Evolutionary conservation across 2,329 filamentous ascomycete genomes (phyloP), one percentile per base, ranked within the genome.

Genomic region (Calonectria honghensis): DNA sequence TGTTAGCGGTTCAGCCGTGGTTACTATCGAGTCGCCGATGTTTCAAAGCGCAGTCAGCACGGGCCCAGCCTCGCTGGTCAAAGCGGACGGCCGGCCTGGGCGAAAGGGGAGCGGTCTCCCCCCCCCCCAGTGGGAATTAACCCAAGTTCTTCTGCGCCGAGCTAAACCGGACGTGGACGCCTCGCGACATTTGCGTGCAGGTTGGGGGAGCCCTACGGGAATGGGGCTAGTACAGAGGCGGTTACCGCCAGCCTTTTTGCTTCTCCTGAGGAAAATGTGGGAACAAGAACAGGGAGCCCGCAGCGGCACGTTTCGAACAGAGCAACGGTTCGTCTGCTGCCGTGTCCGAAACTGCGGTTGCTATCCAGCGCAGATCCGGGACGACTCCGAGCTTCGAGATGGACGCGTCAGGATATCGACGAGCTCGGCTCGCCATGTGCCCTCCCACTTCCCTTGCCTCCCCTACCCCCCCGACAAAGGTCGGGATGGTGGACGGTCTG

Each of bases 221-320:
- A 27, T 6, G 24, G 7, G 14, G 20, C 57, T 63, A 63, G 20
- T 16, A 41, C 57, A 0, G 27, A 63, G 24, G 16, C 10, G 35
- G 57, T 13, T 63, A 41, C 35, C n/a, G 45, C 45, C n/a, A 48
- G 10, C 3, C 10, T 27, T 16, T 41, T 63, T 41, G 57, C 35
- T 16, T 63, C 57, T 37, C 57, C 57, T 63, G 57, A 63, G 27
- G 37, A 63, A 63, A 41, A 48, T 24, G n/a, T 63, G 57, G 57
- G 35, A 16, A 41, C 39, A 18, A 39, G 27, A 2, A 13, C 35
- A 39, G 57, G 57, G 41, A 63, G 32, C 32, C 24, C 24, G 32
- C 35, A 39, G 41, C 37, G 37, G 35, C 37, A 41, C 37, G 57
- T 41, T 63, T 63, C n/a, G 35, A 41, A 14, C 6, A 29, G 18